phyloP scores from a whole-genome alignment of 108 stramenopile genomes.

The Fragilaria crotonensis region DNA sequence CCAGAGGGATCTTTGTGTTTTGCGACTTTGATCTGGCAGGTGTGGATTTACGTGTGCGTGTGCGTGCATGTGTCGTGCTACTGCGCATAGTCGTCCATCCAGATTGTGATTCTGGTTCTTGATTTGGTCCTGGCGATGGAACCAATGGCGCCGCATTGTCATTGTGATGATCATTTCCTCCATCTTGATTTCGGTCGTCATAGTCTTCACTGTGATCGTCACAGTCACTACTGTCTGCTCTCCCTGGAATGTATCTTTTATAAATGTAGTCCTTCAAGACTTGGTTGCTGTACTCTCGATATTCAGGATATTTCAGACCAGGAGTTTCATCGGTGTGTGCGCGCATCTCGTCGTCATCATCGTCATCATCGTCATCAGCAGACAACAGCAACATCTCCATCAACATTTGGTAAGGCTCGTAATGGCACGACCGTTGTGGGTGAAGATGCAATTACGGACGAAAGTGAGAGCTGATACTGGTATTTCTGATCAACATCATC shows the following conservation, averaged over 20 bases:
- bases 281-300: background rate
- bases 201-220: background rate
- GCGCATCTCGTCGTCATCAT: background rate
- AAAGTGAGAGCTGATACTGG: too few species aligned
- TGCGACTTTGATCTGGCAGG: background rate
- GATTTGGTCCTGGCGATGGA: background rate
- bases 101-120: background rate
- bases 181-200: background rate
- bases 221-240: background rate
- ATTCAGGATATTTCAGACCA: background rate
- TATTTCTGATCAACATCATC: too few species aligned
- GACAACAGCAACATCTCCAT: background rate
- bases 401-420: too few species aligned
- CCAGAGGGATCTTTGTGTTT: background rate
- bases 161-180: background rate
- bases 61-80: too few species aligned
- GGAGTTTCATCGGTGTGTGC: background rate
- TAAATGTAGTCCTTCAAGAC: background rate
- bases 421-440: too few species aligned
- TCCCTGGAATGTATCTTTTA: background rate
- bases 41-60: too few species aligned
- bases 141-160: background rate
- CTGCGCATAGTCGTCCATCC: background rate
- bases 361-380: conserved; percentile 1
- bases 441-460: too few species aligned